phyloP scores from a whole-genome alignment of 306 rosid genomes.

The Fagus sylvatica region DNA sequence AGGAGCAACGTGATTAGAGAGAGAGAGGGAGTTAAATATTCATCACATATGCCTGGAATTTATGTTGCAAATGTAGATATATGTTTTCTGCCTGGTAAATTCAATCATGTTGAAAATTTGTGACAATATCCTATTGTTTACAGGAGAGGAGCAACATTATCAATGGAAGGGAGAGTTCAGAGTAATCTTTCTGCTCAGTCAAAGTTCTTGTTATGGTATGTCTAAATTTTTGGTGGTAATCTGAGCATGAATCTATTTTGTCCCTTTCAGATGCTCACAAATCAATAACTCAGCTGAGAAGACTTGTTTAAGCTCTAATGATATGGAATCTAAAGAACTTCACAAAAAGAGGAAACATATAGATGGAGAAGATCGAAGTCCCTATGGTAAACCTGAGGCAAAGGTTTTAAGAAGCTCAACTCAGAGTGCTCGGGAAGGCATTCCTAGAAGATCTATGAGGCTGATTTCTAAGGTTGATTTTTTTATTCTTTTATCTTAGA shows the following conservation, averaged over 20 bases:
- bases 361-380: slow-evolving; percentile 35
- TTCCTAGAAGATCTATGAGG: slow-evolving; percentile 62
- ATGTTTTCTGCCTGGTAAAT: slow-evolving; percentile 22
- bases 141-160: slow-evolving; percentile 56
- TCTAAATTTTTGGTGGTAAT: slow-evolving; percentile 16
- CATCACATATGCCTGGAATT: not conserved
- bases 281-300: slow-evolving; percentile 42
- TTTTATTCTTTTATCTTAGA: slow-evolving; percentile 14
- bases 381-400: slow-evolving; percentile 29
- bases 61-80: not conserved
- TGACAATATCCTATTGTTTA: slow-evolving; percentile 21
- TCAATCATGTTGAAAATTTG: slow-evolving; percentile 13
- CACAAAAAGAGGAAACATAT: slow-evolving; percentile 42
- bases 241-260: slow-evolving; percentile 24
- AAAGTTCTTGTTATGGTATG: slow-evolving; percentile 9
- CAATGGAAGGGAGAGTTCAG: slow-evolving; percentile 51
- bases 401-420: slow-evolving; percentile 61
- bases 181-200: slow-evolving; percentile 41
- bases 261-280: slow-evolving; percentile 62
- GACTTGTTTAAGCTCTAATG: slow-evolving; percentile 34
- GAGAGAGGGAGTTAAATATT: not conserved
- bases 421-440: slow-evolving; percentile 17
- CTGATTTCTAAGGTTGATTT: slow-evolving; percentile 45
- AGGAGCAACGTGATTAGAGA: no score
- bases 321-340: slow-evolving; percentile 34